Evolutionary conservation across 805 yeast genomes (phyloP).

Genomic region (Myxozyma mucilagina): DNA sequence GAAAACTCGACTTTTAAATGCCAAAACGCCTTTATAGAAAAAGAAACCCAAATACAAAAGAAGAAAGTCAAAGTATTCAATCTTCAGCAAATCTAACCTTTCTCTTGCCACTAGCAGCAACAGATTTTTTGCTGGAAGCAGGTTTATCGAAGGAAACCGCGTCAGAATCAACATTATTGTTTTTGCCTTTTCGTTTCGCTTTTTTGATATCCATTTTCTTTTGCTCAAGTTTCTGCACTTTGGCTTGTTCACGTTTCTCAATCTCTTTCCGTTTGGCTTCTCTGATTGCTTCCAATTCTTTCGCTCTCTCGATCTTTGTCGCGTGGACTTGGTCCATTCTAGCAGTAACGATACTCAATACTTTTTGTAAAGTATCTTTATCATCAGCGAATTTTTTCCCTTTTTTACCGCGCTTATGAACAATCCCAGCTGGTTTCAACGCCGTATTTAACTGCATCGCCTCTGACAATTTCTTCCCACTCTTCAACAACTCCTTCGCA

Average conservation of each 20-base stretch:
- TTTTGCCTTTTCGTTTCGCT: slow-evolving; percentile 57
- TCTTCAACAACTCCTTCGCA: slow-evolving; percentile 14
- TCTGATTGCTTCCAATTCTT: slow-evolving; percentile 85
- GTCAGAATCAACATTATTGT: not conserved
- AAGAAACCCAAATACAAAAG: not conserved
- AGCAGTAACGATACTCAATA: slow-evolving; percentile 50
- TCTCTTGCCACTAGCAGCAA: slow-evolving; percentile 7
- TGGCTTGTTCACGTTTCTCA: slow-evolving; percentile 75
- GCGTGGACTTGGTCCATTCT: slow-evolving; percentile 83
- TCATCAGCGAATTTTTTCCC: slow-evolving; percentile 46
- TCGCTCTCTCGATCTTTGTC: slow-evolving; percentile 85
- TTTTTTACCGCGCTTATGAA: slow-evolving; percentile 76
- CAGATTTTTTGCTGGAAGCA: not conserved
- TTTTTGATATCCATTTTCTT: slow-evolving; percentile 76
- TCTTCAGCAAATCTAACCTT: slow-evolving; percentile 20
- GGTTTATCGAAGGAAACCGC: not conserved
- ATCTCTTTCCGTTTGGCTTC: slow-evolving; percentile 84
- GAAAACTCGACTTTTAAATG: not conserved
- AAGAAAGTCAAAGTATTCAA: not conserved
- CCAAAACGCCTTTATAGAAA: slow-evolving; percentile 5
- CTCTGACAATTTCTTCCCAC: slow-evolving; percentile 19
- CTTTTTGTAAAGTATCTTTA: slow-evolving; percentile 70
- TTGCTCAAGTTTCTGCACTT: slow-evolving; percentile 65
- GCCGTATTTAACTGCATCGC: slow-evolving; percentile 65
- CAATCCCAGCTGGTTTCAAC: slow-evolving; percentile 76